Conservation (phyloP, 2,329 filamentous ascomycete species). For the Cercospora sp. region DNA sequence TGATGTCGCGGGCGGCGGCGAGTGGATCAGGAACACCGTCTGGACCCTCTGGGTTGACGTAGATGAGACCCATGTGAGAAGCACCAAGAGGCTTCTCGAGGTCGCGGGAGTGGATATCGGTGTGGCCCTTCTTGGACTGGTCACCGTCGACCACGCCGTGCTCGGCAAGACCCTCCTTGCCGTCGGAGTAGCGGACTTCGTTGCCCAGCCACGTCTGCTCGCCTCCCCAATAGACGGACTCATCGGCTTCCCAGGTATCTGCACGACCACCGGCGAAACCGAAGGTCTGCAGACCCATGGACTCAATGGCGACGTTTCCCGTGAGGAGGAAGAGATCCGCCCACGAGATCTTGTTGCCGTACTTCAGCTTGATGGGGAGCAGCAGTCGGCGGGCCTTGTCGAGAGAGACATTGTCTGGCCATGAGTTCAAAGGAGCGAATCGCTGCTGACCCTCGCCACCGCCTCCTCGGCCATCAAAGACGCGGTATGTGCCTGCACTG, state of each 20-base stretch:
- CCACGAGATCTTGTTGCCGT: slow-evolving; percentile 80
- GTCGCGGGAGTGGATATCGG: slow-evolving; percentile 56
- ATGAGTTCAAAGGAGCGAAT: slow-evolving; percentile 78
- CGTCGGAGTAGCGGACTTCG: slow-evolving; percentile 64
- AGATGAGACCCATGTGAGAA: slow-evolving; percentile 75
- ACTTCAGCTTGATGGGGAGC: slow-evolving; percentile 83
- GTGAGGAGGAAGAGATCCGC: slow-evolving; percentile 70
- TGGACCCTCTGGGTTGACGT: slow-evolving; percentile 78
- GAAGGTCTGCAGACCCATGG: slow-evolving; percentile 72
- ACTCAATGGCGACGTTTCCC: slow-evolving; percentile 75
- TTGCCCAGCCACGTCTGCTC: slow-evolving; percentile 76
- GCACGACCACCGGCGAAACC: slow-evolving; percentile 72
- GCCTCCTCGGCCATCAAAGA: slow-evolving; percentile 72
- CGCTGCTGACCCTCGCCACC: slow-evolving; percentile 71
- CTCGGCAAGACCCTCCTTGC: slow-evolving; percentile 49
- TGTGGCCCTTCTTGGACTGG: slow-evolving; percentile 47
- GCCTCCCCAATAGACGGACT: slow-evolving; percentile 74
- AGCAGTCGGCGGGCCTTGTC: slow-evolving; percentile 79
- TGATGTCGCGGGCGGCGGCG: slow-evolving; percentile 70
- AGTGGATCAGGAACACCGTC: slow-evolving; percentile 69
- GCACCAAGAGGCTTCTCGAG: slow-evolving; percentile 68
- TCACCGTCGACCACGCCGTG: slow-evolving; percentile 47
- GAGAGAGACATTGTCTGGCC: slow-evolving; percentile 75
- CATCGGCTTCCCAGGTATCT: slow-evolving; percentile 74
- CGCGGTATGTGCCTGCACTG: slow-evolving; percentile 74